Base-by-base conservation (phyloP, 2,329 filamentous ascomycete species). In the Penicillium hesseltinei region DNA sequence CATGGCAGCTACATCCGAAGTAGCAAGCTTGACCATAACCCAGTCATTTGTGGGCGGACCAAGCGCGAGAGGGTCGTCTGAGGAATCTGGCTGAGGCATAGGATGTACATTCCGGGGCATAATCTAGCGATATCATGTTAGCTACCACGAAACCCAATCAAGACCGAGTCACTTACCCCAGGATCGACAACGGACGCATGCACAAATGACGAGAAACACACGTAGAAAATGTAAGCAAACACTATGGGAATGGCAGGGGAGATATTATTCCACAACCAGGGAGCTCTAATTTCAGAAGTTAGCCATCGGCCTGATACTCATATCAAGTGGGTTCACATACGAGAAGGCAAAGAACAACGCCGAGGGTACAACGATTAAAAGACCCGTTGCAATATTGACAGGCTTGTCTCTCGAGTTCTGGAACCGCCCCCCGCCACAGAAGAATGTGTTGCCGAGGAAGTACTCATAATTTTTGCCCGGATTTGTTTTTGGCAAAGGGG, bases 141-240 rank as follows among this genome's bases (percentile, higher is more conserved):
- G 46, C 42, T 54, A 47, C 27, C n/a, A 39, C 29, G 10, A 27
- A n/a, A 10, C 48, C 45, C 10, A 10, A 27, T n/a, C 39, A 40
- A 36, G 47, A 44, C 9, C 35, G 21, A 43, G 23, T 60, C 36
- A 84, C 90, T 82, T 83, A 96, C 92, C 56, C 94, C 94, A 31
- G 94, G 93, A 75, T 99, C 93, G 44, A 93, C 90, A 52, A 89
- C 83, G 3, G 94, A 97, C 4, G 93, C 94, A 76, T 97, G 93
- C 54, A 97, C 70, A 70, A 97, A 99, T 3, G 94, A 97, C 25
- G 92, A 96, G 47, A 97, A 81, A 75, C 90, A 95, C 29, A 99
- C 81, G 72, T 89, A 92, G 69, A 91, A 91, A n/a, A 97, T 70
- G 72, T 99, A 99, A 52, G 86, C 92, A 77, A 96, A 97, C 43